Base-by-base conservation (phyloP, 345 rosid species). In the Acer yangbiense region DNA sequence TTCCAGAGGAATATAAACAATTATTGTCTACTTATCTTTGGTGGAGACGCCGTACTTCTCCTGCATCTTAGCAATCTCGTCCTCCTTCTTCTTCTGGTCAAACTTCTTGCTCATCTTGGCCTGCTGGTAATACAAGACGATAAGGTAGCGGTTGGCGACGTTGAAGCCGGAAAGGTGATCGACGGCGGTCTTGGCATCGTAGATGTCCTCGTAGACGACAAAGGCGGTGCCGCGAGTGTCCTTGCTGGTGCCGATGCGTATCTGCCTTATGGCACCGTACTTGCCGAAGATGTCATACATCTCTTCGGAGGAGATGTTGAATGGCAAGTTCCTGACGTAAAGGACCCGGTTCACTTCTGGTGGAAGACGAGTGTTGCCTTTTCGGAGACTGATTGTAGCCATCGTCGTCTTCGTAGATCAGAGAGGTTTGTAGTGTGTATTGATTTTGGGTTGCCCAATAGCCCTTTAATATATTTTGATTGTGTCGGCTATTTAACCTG, bases 221-320 rank as follows among this genome's bases (percentile, higher is more conserved):
- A 89, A 96, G 13, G 99, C 99, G 6, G 98, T 91, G 5, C 97
- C 99, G 50, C 97, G 90, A 0, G 99, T 96, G 81, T 90, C 98
- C 87, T 96, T 96, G 85, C 86, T 85, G 65, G 85, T 90, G 2
- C 99, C 99, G 76, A 94, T 86, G 4, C 99, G 95, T 74, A 96
- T 94, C 91, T 96, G 99, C 23, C 98, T 97, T 43, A 96, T 96
- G 68, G 95, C 97, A 0, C 98, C 99, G 86, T 92, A 96, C 79
- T 96, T 96, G 43, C 98, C 98, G 86, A 96, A 96, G 68, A 96
- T 96, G 74, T 96, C 99, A 90, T 96, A 96, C 97, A 94, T 96
- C 97, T 96, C 99, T 86, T 96, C 98, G 87, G 97, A 91, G 64
- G 99, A 90, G 71, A 92, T 96, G 88, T 96, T 96, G 86, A 96